Evolutionary conservation across 2,329 filamentous ascomycete species (phyloP), one percentile per base, ranked within the genome.

Genomic region (Thermothelomyces thermophilus): DNA sequence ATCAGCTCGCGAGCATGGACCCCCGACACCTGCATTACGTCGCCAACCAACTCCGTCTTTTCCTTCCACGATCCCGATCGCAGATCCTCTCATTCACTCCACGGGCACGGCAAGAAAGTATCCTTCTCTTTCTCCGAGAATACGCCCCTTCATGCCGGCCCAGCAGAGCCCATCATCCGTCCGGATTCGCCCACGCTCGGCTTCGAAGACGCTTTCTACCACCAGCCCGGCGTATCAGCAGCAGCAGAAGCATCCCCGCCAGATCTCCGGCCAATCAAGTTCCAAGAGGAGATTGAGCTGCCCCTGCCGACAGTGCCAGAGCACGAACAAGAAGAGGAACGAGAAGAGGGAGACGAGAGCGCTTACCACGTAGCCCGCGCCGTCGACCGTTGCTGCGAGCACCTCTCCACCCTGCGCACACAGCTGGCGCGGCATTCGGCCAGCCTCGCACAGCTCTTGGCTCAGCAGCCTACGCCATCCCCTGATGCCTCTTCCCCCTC

Each of bases 151-250:
- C 33, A 50, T n/a, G 73, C 70, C 50, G 60, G 56, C 31, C 63
- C 66, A 30, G 63, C 66, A 14, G 68, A 77, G 57, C 74, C 75
- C 17, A 65, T 73, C 28, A 70, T 79, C 52, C 75, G 79, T 8
- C 79, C 78, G 0, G 79, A 82, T 57, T 82, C 78, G 3, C 79
- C 79, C 1, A 82, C 79, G 0, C 71, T 82, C 5, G 79, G 79
- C 10, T 73, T 78, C 49, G 74, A 76, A 45, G 73, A 74, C 55
- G 66, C 65, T 40, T 64, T 70, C 51, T 65, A 64, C 48, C 56
- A 57, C 60, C 2, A 60, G 56, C 24, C 48, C 60, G 1, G 43
- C 56, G 6, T 57, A 57, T 9, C 57, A 59, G 31, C 53, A 60
- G 6, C 59, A 65, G 6, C 65, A n/a, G n/a, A n/a, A 60, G 7